phyloP scores from a whole-genome alignment of 192 early-diverging fungal genomes.

The Radiomyces spectabilis region DNA sequence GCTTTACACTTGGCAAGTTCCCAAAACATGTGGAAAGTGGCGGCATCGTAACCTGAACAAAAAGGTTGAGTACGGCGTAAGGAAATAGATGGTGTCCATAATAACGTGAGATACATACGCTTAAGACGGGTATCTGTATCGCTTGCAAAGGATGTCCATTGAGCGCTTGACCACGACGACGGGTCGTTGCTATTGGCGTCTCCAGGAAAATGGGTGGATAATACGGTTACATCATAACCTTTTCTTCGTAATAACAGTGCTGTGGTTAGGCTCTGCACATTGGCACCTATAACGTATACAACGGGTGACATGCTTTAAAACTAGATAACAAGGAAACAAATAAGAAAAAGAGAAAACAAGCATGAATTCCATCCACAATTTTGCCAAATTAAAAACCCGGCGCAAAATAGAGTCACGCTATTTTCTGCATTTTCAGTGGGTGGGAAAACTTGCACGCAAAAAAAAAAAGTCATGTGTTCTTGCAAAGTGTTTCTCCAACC shows the following conservation, averaged over 20 bases:
- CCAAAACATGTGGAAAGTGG: conserved; percentile 36
- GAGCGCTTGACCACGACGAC: conserved; percentile 45
- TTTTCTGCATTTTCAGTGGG: too few species aligned
- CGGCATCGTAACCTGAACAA: conserved; percentile 25
- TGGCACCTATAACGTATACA: conserved; percentile 58
- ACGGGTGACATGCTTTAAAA: too few species aligned
- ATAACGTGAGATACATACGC: conserved; percentile 22
- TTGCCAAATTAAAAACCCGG: too few species aligned
- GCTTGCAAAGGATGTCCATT: conserved; percentile 28
- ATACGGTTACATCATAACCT: conserved; percentile 53
- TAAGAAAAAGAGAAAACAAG: too few species aligned
- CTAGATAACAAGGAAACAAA: too few species aligned
- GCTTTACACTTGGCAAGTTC: conserved; percentile 25
- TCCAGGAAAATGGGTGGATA: conserved; percentile 50
- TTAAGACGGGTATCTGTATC: conserved; percentile 27
- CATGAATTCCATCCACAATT: too few species aligned
- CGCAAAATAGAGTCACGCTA: too few species aligned
- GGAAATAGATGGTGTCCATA: background rate
- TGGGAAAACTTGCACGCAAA: too few species aligned
- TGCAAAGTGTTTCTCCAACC: too few species aligned
- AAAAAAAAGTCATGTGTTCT: too few species aligned
- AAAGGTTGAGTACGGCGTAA: background rate
- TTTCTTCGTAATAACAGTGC: conserved; percentile 55
- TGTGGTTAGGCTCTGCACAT: conserved; percentile 67
- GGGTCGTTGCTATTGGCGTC: conserved; percentile 43